phyloP scores from a whole-genome alignment of 495 filamentous ascomycete species.

The Penicillium tannophilum region DNA sequence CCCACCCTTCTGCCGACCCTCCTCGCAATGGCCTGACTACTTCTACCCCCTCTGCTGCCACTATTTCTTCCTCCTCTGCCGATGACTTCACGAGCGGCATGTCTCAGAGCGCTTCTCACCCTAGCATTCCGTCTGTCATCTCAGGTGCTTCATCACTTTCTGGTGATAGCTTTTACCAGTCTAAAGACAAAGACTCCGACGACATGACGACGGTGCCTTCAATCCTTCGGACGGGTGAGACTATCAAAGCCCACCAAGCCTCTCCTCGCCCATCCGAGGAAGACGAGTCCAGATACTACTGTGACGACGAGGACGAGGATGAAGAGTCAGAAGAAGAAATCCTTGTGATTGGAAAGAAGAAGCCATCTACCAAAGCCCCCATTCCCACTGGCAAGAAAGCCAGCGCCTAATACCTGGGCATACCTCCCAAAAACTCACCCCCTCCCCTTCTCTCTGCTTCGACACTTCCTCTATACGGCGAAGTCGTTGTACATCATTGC shows the following conservation, averaged over 20 bases:
- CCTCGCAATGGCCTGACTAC: constrained; percentile 48
- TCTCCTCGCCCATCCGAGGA: constrained; percentile 36
- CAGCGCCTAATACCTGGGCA: constrained; percentile 2
- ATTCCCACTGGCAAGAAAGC: constrained; percentile 6
- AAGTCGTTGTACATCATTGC: constrained; percentile 29
- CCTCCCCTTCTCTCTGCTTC: constrained; percentile 10
- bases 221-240: constrained; percentile 50
- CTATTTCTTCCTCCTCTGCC: constrained; percentile 51
- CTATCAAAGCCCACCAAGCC: constrained; percentile 38
- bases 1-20: constrained; percentile 49
- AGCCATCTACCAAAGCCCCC: constrained; percentile 28
- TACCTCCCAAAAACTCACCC: background rate
- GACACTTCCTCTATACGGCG: constrained; percentile 22
- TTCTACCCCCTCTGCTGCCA: constrained; percentile 58
- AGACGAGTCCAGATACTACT: constrained; percentile 47
- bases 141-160: constrained; percentile 83
- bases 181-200: constrained; percentile 34
- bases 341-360: constrained; percentile 47
- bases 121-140: constrained; percentile 73
- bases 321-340: constrained; percentile 56
- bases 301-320: constrained; percentile 48
- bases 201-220: constrained; percentile 38
- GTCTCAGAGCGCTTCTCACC: constrained; percentile 68
- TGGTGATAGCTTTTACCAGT: constrained; percentile 37
- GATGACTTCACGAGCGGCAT: constrained; percentile 60